Conservation (phyloP, 805 yeast genomes). For the Ogataea paradorogensis region DNA sequence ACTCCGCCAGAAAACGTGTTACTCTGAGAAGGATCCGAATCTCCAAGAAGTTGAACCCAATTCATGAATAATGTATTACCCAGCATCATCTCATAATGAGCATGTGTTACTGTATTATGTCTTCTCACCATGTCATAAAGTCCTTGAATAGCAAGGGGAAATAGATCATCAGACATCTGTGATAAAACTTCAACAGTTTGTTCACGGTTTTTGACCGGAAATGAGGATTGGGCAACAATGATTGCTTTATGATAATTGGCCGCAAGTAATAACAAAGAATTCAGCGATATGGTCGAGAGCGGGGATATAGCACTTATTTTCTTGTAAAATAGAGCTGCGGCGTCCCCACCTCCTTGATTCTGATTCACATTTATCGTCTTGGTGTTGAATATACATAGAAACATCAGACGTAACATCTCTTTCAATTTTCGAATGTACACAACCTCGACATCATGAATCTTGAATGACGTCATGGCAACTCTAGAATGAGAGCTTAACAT, state of each 20-base stretch:
- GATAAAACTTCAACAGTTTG: conserved; percentile 3
- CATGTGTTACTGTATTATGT: conserved; percentile 8
- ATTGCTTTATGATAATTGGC: conserved; percentile 7
- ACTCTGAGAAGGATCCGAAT: conserved; percentile 7
- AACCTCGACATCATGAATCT: conserved; percentile 5
- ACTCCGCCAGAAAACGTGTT: conserved; percentile 18
- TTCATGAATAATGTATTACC: conserved; percentile 12
- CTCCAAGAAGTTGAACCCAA: conserved; percentile 14
- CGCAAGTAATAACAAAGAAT: conserved; percentile 11
- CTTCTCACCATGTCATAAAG: conserved; percentile 9
- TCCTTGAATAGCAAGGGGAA: conserved; percentile 7
- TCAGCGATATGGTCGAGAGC: conserved; percentile 3
- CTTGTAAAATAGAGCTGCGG: conserved; percentile 1
- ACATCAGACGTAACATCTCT: background rate
- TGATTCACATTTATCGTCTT: background rate
- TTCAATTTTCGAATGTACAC: background rate
- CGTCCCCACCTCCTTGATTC: background rate
- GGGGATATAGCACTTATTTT: background rate
- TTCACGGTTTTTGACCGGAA: conserved; percentile 1
- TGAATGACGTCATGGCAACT: conserved; percentile 5
- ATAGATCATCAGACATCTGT: conserved; percentile 1
- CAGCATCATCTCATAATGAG: conserved; percentile 16
- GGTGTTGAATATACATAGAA: background rate
- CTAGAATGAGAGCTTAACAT: conserved; percentile 22
- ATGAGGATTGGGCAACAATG: conserved; percentile 3